Evolutionary conservation across 1,139 yeast species (phyloP).

Genomic region (Yamadazyma oceani): DNA sequence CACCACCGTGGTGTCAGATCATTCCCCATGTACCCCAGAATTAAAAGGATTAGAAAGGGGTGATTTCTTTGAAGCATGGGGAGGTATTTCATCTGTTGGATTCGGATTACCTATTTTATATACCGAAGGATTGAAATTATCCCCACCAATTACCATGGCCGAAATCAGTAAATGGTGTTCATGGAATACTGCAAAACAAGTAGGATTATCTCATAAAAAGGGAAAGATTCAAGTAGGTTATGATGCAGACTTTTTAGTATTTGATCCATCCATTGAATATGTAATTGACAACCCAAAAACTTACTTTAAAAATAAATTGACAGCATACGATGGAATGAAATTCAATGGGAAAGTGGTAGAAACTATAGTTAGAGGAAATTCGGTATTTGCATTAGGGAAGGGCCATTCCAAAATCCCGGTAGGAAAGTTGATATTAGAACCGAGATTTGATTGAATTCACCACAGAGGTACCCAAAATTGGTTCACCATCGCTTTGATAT

Average conservation of each 20-base stretch:
- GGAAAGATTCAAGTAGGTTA: constrained; percentile 71
- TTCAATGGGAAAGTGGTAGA: constrained; percentile 73
- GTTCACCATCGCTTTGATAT: no score
- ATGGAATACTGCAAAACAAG: constrained; percentile 80
- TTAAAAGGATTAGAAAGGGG: constrained; percentile 79
- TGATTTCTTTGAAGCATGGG: constrained; percentile 93
- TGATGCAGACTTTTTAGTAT: constrained; percentile 86
- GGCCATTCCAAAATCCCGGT: constrained; percentile 59
- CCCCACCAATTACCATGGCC: constrained; percentile 52
- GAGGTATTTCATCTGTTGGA: constrained; percentile 94
- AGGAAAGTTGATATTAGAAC: constrained; percentile 63
- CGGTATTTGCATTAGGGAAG: constrained; percentile 56
- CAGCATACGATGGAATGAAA: constrained; percentile 76
- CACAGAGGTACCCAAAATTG: no score
- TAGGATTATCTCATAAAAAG: constrained; percentile 70
- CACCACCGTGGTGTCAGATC: constrained; percentile 90
- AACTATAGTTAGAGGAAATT: constrained; percentile 74
- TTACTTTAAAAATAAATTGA: constrained; percentile 78
- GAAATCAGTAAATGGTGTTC: constrained; percentile 81
- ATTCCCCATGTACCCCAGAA: constrained; percentile 94
- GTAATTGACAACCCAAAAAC: constrained; percentile 58
- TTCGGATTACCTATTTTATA: constrained; percentile 79
- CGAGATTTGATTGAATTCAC: constrained; percentile 27
- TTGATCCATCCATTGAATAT: constrained; percentile 64
- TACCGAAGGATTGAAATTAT: constrained; percentile 65